Evolutionary conservation across 441 rosid genomes (phyloP).

Genomic region (Gossypium lobatum): DNA sequence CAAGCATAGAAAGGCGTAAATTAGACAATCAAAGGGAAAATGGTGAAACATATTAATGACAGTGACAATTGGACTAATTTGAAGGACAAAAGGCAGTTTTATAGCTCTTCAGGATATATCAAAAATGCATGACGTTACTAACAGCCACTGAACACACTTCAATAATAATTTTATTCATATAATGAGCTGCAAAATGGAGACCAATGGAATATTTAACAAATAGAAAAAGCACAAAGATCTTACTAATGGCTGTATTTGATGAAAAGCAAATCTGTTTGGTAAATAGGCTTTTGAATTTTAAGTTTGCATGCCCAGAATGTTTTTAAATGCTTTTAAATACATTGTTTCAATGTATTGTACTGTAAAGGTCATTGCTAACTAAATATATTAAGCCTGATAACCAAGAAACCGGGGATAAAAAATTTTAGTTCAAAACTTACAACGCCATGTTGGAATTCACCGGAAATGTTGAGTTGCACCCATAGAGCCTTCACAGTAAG

Average conservation of each 20-base stretch:
- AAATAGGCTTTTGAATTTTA: neutral
- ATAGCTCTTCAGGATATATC: neutral
- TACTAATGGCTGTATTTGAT: neutral
- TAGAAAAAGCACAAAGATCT: neutral
- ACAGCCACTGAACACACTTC: neutral
- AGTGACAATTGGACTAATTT: neutral
- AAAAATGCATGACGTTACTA: too few species aligned
- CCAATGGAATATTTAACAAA: neutral
- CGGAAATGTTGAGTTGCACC: constrained; percentile 83
- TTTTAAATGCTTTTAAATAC: neutral
- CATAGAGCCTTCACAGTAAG: constrained; percentile 79
- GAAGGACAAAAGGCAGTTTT: neutral
- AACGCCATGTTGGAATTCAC: constrained; percentile 72
- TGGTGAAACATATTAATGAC: neutral
- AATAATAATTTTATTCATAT: neutral
- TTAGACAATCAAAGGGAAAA: neutral
- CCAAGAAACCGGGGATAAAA: neutral
- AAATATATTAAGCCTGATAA: neutral
- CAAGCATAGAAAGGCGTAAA: constrained; percentile 3
- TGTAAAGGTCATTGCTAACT: neutral
- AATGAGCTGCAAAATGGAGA: neutral
- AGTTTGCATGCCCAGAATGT: neutral
- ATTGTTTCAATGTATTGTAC: neutral
- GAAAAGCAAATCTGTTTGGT: neutral
- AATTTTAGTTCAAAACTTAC: constrained; percentile 36